A percentile compares a stretch with the other conserved stretches of the same genome.
Evolutionary conservation across 2,329 filamentous ascomycete genomes (phyloP).

Genomic region (Calonectria honghensis): DNA sequence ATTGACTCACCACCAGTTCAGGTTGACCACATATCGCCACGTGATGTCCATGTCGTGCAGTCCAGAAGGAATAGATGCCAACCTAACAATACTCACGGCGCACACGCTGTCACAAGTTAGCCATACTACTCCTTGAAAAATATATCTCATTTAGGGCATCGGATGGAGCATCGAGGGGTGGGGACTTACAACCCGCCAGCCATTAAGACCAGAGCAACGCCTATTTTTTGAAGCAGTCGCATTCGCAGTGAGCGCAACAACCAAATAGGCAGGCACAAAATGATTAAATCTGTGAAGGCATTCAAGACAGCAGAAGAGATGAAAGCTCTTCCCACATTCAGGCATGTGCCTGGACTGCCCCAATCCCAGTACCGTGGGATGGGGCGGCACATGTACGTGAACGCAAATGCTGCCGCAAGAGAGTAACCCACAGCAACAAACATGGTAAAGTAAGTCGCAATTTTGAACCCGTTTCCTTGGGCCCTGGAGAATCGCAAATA

Average conservation of each 20-base stretch:
- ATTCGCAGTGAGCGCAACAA: conserved; percentile 25
- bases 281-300: conserved; percentile 2
- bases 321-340: conserved; percentile 1
- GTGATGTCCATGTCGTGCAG: conserved; percentile 20
- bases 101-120: conserved; percentile 14
- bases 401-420: conserved; percentile 20
- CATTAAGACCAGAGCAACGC: conserved; percentile 14
- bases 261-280: conserved; percentile 21
- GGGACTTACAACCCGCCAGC: conserved; percentile 18
- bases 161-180: neutral
- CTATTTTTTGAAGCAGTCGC: conserved; percentile 26
- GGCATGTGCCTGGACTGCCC: conserved; percentile 6
- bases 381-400: conserved; percentile 23
- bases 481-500: conserved; percentile 23
- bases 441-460: conserved; percentile 23
- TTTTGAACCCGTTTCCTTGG: neutral
- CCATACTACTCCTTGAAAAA: neutral
- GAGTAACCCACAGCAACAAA: conserved; percentile 18
- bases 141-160: neutral
- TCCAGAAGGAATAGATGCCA: conserved; percentile 28
- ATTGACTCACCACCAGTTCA: conserved; percentile 26
- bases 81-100: conserved; percentile 20
- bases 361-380: conserved; percentile 28
- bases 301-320: conserved; percentile 20
- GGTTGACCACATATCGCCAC: conserved; percentile 26